Evolutionary conservation across 306 rosid species (phyloP).

Genomic region (Corylus americana): DNA sequence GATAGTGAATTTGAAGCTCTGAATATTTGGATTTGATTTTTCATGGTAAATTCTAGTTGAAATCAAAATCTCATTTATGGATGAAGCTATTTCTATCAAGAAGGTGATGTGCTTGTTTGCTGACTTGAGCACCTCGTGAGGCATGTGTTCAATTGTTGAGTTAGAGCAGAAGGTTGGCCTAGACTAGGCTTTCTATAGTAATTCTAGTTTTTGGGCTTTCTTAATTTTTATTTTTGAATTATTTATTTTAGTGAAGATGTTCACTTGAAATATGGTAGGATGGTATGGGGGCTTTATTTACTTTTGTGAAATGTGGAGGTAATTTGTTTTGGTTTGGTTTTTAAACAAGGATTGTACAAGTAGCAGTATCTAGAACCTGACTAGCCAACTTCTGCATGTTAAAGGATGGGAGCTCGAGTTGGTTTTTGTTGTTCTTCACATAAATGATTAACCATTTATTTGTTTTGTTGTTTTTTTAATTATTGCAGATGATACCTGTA

Average conservation of each 20-base stretch:
- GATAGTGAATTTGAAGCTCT: background rate
- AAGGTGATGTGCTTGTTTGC: background rate
- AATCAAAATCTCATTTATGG: background rate
- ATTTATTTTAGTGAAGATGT: background rate
- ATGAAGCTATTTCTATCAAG: background rate
- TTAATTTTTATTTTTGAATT: background rate
- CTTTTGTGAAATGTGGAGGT: background rate
- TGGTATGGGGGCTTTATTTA: background rate
- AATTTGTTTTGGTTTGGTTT: background rate
- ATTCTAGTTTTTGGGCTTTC: background rate
- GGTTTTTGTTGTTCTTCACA: background rate
- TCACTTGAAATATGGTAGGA: background rate
- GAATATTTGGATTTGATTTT: background rate
- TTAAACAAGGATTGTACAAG: background rate
- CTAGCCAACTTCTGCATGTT: too few relatives aligned
- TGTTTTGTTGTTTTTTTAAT: conserved; percentile 1
- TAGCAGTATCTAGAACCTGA: background rate
- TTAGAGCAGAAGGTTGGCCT: background rate
- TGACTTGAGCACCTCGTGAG: background rate
- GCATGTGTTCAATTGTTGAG: background rate
- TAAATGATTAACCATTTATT: background rate
- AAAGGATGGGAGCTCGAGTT: background rate
- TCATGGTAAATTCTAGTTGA: background rate
- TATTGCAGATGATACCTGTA: conserved; percentile 90
- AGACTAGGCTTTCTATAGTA: background rate